Evolutionary conservation across 2,329 filamentous ascomycete species (phyloP).

Genomic region (Tolypocladium album): DNA sequence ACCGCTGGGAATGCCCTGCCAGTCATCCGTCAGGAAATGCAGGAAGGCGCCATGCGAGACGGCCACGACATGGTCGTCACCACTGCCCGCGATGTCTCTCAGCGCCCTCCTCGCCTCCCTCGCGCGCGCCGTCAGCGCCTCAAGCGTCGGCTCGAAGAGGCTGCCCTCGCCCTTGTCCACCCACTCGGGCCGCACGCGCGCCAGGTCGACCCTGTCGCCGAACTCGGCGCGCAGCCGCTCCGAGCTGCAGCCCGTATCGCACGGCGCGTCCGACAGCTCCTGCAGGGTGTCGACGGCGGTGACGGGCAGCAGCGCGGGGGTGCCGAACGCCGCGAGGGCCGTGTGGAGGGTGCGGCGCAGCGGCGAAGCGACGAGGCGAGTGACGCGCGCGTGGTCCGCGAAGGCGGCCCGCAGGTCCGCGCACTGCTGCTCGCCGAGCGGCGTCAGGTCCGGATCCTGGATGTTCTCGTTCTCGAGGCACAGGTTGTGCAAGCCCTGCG

Average conservation of each 20-base stretch:
- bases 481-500: conserved; percentile 76
- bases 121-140: conserved; percentile 50
- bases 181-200: conserved; percentile 55
- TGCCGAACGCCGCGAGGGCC: conserved; percentile 57
- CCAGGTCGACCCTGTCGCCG: conserved; percentile 50
- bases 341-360: conserved; percentile 75
- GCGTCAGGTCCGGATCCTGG: conserved; percentile 69
- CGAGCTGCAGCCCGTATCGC: conserved; percentile 59
- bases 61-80: conserved; percentile 56
- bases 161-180: conserved; percentile 47
- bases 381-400: conserved; percentile 52
- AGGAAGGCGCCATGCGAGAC: conserved; percentile 78
- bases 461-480: conserved; percentile 56
- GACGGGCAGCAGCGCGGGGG: conserved; percentile 35
- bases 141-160: conserved; percentile 33
- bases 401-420: conserved; percentile 49
- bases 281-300: conserved; percentile 65
- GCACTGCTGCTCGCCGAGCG: conserved; percentile 68
- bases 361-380: conserved; percentile 67
- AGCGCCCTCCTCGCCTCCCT: conserved; percentile 50
- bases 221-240: conserved; percentile 50
- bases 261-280: conserved; percentile 64
- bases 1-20: conserved; percentile 44
- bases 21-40: conserved; percentile 80
- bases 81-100: conserved; percentile 26